These are phyloP conservation scores for Ustilago trichophora DNA, from an alignment of 1,284 basidiomycete genomes.

Conservation along the genomic window DNA sequence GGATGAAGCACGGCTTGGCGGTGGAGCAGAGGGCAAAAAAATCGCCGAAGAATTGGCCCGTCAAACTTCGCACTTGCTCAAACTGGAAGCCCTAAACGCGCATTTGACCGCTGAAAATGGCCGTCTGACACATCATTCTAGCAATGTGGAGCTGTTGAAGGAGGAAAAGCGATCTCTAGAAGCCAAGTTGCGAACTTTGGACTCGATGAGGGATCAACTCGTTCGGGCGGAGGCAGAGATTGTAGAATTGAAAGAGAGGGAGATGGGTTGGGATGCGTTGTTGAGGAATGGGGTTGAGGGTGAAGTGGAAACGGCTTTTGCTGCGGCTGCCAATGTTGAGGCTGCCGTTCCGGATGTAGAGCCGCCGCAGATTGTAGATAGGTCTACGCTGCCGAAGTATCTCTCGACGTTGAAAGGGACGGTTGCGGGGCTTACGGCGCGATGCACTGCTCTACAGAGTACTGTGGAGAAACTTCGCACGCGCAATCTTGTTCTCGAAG, in stretches of 20 bases:
- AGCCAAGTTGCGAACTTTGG: constrained; percentile 42
- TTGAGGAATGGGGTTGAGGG: constrained; percentile 14
- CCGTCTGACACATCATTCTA: constrained; percentile 31
- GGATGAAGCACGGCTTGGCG: constrained; percentile 8
- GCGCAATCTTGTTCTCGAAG: constrained; percentile 35
- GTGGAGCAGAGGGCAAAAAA: constrained; percentile 21
- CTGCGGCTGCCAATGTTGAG: constrained; percentile 37
- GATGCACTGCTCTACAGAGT: constrained; percentile 28
- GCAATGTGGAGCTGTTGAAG: constrained; percentile 51
- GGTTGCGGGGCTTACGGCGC: constrained; percentile 39
- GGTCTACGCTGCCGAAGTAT: constrained; percentile 40
- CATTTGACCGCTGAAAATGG: constrained; percentile 46
- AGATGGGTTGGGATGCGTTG: constrained; percentile 31
- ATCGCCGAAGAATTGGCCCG: constrained; percentile 38
- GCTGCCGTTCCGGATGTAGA: constrained; percentile 4
- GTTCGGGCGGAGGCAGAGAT: constrained; percentile 51
- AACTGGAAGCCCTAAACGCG: constrained; percentile 48
- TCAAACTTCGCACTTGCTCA: constrained; percentile 29
- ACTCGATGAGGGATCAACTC: constrained; percentile 40
- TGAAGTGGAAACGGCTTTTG: constrained; percentile 35
- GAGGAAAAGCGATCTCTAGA: constrained; percentile 60
- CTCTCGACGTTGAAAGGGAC: constrained; percentile 49
- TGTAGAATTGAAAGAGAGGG: constrained; percentile 47
- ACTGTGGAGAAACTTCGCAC: constrained; percentile 41
- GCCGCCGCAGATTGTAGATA: constrained; percentile 23